Base-by-base conservation (phyloP, 441 rosid genomes). In the Jatropha multifida region DNA sequence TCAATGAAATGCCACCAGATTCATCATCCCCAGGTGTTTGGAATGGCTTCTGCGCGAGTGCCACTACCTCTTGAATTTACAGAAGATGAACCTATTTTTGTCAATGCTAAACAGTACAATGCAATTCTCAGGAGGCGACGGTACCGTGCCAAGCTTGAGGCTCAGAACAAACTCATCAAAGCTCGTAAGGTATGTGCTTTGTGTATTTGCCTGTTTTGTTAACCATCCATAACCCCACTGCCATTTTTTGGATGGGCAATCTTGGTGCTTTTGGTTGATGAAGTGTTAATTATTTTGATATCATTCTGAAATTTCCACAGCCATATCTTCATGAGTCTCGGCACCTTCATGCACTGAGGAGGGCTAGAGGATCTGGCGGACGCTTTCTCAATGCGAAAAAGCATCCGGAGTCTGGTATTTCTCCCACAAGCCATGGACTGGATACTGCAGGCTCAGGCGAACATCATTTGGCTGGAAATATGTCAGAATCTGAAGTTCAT, bases 311-410 rank as follows among this genome's bases (percentile, higher is more conserved):
- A 72, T 44, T 48, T 48, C 58, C 76, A 80, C 85, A 94, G 96
- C 94, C 94, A 0, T 94, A 92, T 77, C 94, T 92, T 76, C 98
- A 92, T 0, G 94, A 94, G 80, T 92, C 98, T 71, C 89, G 98
- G 62, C 98, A 92, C 78, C 80, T 82, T 77, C 98, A 94, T 78
- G 97, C 98, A 49, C 75, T 92, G 56, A 86, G 88, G 79, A 88
- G 98, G 80, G 90, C 91, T n/a, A 88, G 98, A 76, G 97, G 98
- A 58, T 85, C 91, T 1, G 91, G 97, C 26, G 98, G 97, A 41
- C 90, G 92, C 61, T 94, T 94, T 79, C 92, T 92, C 74, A 88
- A 90, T 79, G 66, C 77, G 11, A 88, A 88, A 80, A 82, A 86
- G 72, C 86, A 75, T n/a, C 74, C 87, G 74, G 92, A 91, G 58